These are phyloP conservation scores for Datura wrightii DNA, from an alignment of 257 asterid genomes.

Conservation along the genomic window DNA sequence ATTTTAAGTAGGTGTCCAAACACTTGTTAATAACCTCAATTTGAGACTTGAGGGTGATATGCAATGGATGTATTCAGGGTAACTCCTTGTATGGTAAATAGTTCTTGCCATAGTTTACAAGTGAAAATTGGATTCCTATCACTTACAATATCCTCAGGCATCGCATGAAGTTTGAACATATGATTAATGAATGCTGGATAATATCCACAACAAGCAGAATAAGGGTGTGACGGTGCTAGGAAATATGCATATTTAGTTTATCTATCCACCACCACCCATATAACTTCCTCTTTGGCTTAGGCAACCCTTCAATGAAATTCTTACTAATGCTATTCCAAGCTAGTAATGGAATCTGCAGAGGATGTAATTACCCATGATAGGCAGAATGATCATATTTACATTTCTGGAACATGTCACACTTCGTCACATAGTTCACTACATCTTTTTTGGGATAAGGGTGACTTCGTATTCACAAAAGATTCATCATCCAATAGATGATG, in stretches of 20 bases:
- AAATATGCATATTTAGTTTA: not conserved
- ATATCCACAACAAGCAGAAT: not conserved
- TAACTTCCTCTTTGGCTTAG: not conserved
- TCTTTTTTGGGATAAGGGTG: not conserved
- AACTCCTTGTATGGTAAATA: not conserved
- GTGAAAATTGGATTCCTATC: slow-evolving; percentile 14
- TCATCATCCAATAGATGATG: too few species aligned
- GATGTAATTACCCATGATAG: not conserved
- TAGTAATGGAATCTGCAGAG: not conserved
- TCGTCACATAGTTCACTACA: not conserved
- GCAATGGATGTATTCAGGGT: slow-evolving; percentile 4
- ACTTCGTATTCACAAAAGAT: too few species aligned
- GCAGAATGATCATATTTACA: not conserved
- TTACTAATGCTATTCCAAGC: not conserved
- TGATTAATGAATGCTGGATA: not conserved
- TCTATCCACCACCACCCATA: not conserved
- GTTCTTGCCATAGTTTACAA: not conserved
- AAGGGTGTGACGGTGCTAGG: not conserved
- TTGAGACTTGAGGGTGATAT: not conserved
- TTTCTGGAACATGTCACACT: not conserved
- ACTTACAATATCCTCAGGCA: not conserved
- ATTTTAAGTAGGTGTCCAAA: not conserved
- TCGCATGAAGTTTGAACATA: not conserved
- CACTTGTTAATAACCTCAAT: not conserved
- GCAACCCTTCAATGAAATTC: not conserved